Percentiles rank a stretch among this genome's conserved stretches.
phyloP scores from a whole-genome alignment of 2,329 filamentous ascomycete genomes.

The Fusarium zealandicum region DNA sequence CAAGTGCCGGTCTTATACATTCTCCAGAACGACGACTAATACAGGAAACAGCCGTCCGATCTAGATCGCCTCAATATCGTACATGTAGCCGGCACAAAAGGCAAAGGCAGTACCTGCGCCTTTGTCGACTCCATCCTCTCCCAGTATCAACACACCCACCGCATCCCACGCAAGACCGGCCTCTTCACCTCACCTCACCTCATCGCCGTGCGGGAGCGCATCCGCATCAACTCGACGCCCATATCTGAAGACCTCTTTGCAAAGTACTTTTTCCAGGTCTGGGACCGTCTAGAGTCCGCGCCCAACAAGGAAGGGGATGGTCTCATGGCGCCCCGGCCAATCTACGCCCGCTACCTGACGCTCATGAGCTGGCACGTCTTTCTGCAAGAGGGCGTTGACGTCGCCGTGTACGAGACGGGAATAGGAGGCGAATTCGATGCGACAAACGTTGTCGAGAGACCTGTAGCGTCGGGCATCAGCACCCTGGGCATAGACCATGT shows the following conservation, averaged over 20 bases:
- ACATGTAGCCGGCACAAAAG: constrained; percentile 79
- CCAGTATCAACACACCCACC: constrained; percentile 51
- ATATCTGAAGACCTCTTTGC: constrained; percentile 67
- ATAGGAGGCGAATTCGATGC: constrained; percentile 74
- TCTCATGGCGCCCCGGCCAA: constrained; percentile 54
- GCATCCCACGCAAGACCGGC: constrained; percentile 58
- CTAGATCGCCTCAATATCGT: constrained; percentile 70
- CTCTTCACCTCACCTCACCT: constrained; percentile 76
- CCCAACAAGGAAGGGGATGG: constrained; percentile 43
- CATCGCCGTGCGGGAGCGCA: constrained; percentile 71
- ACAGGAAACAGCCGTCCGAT: constrained; percentile 49
- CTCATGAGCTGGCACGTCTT: constrained; percentile 74
- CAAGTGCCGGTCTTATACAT: background rate
- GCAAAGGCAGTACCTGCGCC: constrained; percentile 76
- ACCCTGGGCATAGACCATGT: constrained; percentile 76
- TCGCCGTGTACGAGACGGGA: constrained; percentile 71
- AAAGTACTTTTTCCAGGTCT: constrained; percentile 72
- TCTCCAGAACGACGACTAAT: background rate
- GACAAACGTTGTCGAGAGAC: constrained; percentile 69
- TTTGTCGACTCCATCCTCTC: constrained; percentile 70
- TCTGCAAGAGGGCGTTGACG: constrained; percentile 66
- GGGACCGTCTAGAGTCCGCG: constrained; percentile 60
- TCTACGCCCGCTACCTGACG: constrained; percentile 68
- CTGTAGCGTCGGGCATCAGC: constrained; percentile 67
- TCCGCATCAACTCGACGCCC: constrained; percentile 66